phyloP scores from a whole-genome alignment of 192 early-diverging fungal genomes.

The Gryganskiella cystojenkinii region DNA sequence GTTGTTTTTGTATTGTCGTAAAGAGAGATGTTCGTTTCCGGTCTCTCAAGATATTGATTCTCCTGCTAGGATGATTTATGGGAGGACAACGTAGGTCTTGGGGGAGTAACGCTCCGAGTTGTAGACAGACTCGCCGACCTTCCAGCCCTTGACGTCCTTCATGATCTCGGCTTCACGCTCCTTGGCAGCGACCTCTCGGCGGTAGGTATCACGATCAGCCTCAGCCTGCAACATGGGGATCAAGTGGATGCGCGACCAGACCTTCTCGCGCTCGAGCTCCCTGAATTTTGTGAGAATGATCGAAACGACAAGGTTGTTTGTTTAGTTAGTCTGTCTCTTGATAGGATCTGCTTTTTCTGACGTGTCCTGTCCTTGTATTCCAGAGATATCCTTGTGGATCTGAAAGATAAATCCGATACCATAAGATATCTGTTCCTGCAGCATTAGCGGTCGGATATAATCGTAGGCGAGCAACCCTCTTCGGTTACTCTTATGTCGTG shows the following conservation, averaged over 20 bases:
- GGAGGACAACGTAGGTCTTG: constrained; percentile 74
- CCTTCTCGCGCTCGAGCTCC: constrained; percentile 92
- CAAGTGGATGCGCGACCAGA: constrained; percentile 93
- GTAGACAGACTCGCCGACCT: constrained; percentile 89
- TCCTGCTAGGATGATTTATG: constrained; percentile 66
- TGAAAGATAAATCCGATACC: too few species aligned
- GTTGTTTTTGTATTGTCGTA: too few species aligned
- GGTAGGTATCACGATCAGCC: constrained; percentile 89
- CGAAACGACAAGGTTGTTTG: neutral
- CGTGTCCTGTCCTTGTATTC: too few species aligned
- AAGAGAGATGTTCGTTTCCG: too few species aligned
- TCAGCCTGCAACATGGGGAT: constrained; percentile 94
- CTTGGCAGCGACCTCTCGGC: constrained; percentile 78
- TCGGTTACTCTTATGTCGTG: too few species aligned
- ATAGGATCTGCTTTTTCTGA: too few species aligned
- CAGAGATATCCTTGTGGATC: too few species aligned
- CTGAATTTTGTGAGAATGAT: constrained; percentile 50
- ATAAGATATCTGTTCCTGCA: too few species aligned
- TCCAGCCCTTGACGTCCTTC: constrained; percentile 84
- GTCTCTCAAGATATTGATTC: constrained; percentile 15
- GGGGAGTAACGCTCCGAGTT: constrained; percentile 85
- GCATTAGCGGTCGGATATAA: too few species aligned
- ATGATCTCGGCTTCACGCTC: constrained; percentile 86
- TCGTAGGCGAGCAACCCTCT: too few species aligned
- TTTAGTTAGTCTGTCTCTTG: neutral